Evolutionary conservation across 768 basidiomycete genomes (phyloP).

Genomic region (Lanmaoa pseudosensibilis): DNA sequence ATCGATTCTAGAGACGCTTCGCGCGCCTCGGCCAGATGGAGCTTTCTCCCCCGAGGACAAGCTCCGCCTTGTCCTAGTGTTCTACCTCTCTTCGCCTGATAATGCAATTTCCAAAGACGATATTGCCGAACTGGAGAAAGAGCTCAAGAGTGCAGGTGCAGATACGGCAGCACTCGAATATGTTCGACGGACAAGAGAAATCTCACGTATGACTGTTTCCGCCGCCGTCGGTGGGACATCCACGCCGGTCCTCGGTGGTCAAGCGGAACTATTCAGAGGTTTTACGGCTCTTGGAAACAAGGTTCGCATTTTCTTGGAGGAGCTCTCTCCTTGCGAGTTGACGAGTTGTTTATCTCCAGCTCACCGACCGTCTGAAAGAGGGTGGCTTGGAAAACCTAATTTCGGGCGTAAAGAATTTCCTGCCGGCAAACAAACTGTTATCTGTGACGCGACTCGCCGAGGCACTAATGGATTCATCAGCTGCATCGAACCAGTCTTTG

Average conservation of each 20-base stretch:
- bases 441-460: slow-evolving; percentile 91
- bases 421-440: slow-evolving; percentile 91
- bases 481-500: slow-evolving; percentile 90
- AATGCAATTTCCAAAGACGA: slow-evolving; percentile 85
- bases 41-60: slow-evolving; percentile 78
- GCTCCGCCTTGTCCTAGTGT: slow-evolving; percentile 91
- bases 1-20: slow-evolving; percentile 84
- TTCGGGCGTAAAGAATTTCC: slow-evolving; percentile 96
- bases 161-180: slow-evolving; percentile 87
- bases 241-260: slow-evolving; percentile 68
- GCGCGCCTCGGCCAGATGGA: slow-evolving; percentile 64
- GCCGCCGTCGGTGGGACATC: slow-evolving; percentile 56
- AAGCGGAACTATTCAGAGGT: slow-evolving; percentile 89
- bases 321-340: not conserved
- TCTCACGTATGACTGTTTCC: slow-evolving; percentile 86
- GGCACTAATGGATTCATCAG: slow-evolving; percentile 95
- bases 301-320: slow-evolving; percentile 46
- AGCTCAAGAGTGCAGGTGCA: slow-evolving; percentile 78
- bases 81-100: slow-evolving; percentile 86
- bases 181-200: slow-evolving; percentile 87
- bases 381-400: slow-evolving; percentile 96
- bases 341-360: slow-evolving; percentile 43
- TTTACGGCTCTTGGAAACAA: slow-evolving; percentile 90
- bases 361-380: slow-evolving; percentile 91
- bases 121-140: slow-evolving; percentile 81